Conservation (phyloP, 768 basidiomycete genomes). For the Pleurotus pulmonarius region DNA sequence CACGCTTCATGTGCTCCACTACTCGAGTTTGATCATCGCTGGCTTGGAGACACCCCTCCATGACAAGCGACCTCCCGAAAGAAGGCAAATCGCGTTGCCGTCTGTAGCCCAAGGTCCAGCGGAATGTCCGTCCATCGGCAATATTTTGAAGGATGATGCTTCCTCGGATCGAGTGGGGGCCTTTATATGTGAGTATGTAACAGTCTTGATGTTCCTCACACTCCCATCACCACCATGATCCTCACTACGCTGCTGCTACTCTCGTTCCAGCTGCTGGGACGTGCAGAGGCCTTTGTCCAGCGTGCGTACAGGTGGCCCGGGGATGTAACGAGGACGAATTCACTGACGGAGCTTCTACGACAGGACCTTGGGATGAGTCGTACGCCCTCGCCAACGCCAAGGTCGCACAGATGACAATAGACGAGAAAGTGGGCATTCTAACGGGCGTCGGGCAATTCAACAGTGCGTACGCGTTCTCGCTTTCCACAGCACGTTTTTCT, state of each 20-base stretch:
- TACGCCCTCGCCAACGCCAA: constrained; percentile 32
- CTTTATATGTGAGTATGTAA: no score
- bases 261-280: not conserved
- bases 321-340: not conserved
- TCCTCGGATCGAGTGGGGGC: no score
- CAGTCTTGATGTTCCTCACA: not conserved
- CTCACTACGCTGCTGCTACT: not conserved
- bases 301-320: not conserved
- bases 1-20: no score
- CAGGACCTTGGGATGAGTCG: constrained; percentile 46
- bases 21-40: no score
- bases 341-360: not conserved
- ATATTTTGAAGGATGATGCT: no score
- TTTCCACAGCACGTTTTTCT: no score
- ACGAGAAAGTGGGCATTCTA: constrained; percentile 44
- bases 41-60: no score
- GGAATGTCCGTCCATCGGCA: no score
- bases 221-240: not conserved
- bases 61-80: no score
- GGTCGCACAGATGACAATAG: constrained; percentile 35
- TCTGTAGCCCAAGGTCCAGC: no score
- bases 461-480: constrained; percentile 17
- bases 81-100: no score
- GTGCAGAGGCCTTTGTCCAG: not conserved
- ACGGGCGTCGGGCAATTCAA: constrained; percentile 43